These are phyloP conservation scores for Albizia julibrissin DNA, from an alignment of 306 rosid species.

Conservation along the genomic window DNA sequence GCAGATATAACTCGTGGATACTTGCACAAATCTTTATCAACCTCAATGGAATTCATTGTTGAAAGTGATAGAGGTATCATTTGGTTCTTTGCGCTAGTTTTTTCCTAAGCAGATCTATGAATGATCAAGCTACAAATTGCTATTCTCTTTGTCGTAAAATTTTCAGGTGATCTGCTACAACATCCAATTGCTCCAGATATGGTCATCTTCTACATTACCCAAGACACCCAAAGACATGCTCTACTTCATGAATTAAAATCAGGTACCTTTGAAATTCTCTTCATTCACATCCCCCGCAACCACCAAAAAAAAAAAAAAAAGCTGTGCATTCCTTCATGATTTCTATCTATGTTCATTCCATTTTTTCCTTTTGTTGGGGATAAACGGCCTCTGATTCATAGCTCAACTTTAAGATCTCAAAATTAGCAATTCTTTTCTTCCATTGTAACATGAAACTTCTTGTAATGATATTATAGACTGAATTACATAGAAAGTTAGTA, in stretches of 20 bases:
- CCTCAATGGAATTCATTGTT: conserved; percentile 82
- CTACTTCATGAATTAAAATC: conserved; percentile 85
- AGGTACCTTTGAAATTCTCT: conserved; percentile 47
- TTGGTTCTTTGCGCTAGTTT: conserved; percentile 5
- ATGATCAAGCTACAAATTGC: conserved; percentile 1
- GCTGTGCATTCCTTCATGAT: not conserved
- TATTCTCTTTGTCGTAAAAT: conserved; percentile 23
- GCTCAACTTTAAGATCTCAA: not conserved
- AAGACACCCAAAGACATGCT: conserved; percentile 96
- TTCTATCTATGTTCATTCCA: not conserved
- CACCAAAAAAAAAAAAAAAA: not conserved
- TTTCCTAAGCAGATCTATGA: conserved; percentile 2
- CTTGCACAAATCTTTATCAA: conserved; percentile 76
- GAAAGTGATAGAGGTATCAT: conserved; percentile 75
- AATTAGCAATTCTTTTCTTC: conserved; percentile 1
- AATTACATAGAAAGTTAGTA: not conserved
- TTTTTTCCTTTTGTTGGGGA: not conserved
- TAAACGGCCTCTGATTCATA: not conserved
- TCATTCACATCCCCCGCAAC: not conserved
- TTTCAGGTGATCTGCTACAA: conserved; percentile 71
- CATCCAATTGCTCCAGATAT: conserved; percentile 74
- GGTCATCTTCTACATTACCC: conserved; percentile 87
- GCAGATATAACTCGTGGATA: conserved; percentile 87
- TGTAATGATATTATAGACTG: conserved; percentile 1
- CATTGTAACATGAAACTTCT: not conserved